These are phyloP conservation scores for Paramecium caudatum DNA, from an alignment of 73 alveolate genomes.

Conservation along the genomic window DNA sequence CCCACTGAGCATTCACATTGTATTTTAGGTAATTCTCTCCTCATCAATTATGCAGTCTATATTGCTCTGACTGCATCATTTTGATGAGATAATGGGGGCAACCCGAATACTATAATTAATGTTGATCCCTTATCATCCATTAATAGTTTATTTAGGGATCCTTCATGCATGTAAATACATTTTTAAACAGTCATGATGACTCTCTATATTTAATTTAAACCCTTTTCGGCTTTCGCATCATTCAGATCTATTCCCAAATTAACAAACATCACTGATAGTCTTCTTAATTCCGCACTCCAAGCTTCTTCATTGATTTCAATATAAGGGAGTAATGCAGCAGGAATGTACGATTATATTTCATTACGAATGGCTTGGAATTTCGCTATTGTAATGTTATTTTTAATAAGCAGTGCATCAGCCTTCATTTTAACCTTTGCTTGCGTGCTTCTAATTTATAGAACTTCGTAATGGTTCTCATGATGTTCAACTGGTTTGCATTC, in stretches of 20 bases:
- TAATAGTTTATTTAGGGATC: conserved; percentile 93
- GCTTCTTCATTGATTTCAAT: conserved; percentile 90
- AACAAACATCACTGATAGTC: conserved; percentile 93
- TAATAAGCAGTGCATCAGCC: conserved; percentile 95
- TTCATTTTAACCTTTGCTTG: conserved; percentile 83
- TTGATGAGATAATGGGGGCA: conserved; percentile 93
- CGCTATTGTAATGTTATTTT: conserved; percentile 87
- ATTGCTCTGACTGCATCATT: conserved; percentile 97
- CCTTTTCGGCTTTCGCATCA: conserved; percentile 89
- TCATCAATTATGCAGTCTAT: conserved; percentile 87
- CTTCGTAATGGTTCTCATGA: conserved; percentile 51
- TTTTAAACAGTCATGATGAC: conserved; percentile 85
- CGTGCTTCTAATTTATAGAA: not conserved
- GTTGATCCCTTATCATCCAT: conserved; percentile 96
- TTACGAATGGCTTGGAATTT: conserved; percentile 80
- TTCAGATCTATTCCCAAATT: conserved; percentile 91
- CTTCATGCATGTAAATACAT: conserved; percentile 92
- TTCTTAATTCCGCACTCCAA: conserved; percentile 94
- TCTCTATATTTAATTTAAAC: conserved; percentile 85
- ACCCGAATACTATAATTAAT: conserved; percentile 93
- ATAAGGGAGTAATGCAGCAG: conserved; percentile 95
- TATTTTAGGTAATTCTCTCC: conserved; percentile 86
- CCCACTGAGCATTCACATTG: conserved; percentile 90
- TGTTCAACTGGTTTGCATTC: conserved; percentile 76
- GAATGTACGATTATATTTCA: conserved; percentile 89